These are phyloP conservation scores for Wallacemonas collosoma DNA, from an alignment of 208 protist species.

Conservation along the genomic window DNA sequence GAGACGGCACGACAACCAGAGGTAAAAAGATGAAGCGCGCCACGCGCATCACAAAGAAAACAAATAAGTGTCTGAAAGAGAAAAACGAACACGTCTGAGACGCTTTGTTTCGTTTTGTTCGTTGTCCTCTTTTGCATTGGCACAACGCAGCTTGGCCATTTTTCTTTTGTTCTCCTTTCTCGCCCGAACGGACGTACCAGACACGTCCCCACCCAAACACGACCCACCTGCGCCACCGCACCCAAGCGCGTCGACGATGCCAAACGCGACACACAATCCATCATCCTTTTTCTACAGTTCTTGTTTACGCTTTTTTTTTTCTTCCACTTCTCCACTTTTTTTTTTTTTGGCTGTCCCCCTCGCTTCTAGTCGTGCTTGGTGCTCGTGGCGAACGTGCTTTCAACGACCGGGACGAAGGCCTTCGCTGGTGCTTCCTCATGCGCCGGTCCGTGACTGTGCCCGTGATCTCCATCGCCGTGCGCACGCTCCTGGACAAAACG, in stretches of 20 bases:
- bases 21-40: too few species aligned
- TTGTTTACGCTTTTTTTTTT: background rate
- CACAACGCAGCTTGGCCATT: too few species aligned
- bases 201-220: too few species aligned
- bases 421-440: background rate
- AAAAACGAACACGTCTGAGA: too few species aligned
- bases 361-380: background rate
- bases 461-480: background rate
- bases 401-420: conserved; percentile 3
- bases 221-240: too few species aligned
- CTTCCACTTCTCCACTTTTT: conserved; percentile 6
- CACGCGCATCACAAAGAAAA: too few species aligned
- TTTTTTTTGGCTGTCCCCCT: background rate
- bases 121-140: background rate
- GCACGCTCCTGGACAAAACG: conserved; percentile 7
- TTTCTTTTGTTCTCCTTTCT: too few species aligned
- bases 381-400: background rate
- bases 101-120: background rate
- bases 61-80: too few species aligned
- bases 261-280: too few species aligned
- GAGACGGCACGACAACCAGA: too few species aligned
- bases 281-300: background rate
- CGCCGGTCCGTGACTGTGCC: background rate
- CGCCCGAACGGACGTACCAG: too few species aligned
- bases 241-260: too few species aligned